Base-by-base conservation (phyloP, 2,329 filamentous ascomycete species). In the Ustulina deusta region DNA sequence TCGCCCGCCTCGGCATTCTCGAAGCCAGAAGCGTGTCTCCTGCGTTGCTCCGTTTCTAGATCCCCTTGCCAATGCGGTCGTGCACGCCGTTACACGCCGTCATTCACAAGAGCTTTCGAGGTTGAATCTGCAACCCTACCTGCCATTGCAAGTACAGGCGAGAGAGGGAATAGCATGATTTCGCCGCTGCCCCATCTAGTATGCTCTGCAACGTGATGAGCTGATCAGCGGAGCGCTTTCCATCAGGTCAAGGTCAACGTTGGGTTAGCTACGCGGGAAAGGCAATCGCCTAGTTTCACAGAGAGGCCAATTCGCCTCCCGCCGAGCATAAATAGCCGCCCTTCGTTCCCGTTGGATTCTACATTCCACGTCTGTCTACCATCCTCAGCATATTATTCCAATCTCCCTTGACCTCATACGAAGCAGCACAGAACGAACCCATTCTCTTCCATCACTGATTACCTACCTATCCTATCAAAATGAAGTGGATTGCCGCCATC, bases 401-500 rank as follows among this genome's bases (percentile, higher is more conserved):
- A 42, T 29, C 36, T 27, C 25, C 29, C n/a, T 29, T n/a, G 34
- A 66, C 15, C 48, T 63, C 20, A 13, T 36, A 27, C 15, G 46
- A 65, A 48, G 46, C 42, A 65, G 2, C 22, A 32, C 7, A 25
- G 17, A 49, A 34, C 27, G 42, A 58, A 36, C 36, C 11, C n/a
- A 29, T 49, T 38, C 22, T 54, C 13, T 38, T 65, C 38, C 5
- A 40, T 57, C 36, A 27, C 36, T 5, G n/a, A 13, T 52, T 59
- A 49, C 46, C 46, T 61, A 61, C 51, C 32, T 44, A 58, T 20
- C 25, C 25, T 36, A 36, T 64, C 68, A 76, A 54, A 20, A 77
- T 77, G 76, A 75, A 74, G 75, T 74, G 70, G 71, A 20, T 52
- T 46, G 20, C 69, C 48, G 69, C 65, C 25, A 65, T 76, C 48